A percentile compares a stretch with the other conserved stretches of the same genome.
Evolutionary conservation across 805 yeast genomes (phyloP).

Genomic region (Yarrowia osloensis): DNA sequence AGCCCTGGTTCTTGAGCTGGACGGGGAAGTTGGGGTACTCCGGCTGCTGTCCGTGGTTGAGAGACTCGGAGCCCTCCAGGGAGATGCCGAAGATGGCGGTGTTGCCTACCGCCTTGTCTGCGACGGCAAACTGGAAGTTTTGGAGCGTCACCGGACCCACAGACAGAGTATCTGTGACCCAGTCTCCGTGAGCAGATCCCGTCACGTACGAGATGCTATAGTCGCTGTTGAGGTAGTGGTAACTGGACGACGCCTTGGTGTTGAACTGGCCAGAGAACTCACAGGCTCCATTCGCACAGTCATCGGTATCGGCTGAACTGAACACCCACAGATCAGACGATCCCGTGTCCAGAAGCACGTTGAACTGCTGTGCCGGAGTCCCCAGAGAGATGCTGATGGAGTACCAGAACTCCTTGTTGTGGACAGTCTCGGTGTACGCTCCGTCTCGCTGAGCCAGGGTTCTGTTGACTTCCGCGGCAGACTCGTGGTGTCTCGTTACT

Average conservation of each 20-base stretch:
- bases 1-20: conserved; percentile 43
- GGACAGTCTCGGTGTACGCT: background rate
- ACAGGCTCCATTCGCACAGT: background rate
- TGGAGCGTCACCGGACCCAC: conserved; percentile 54
- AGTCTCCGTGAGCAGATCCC: conserved; percentile 49
- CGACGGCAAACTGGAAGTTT: conserved; percentile 67
- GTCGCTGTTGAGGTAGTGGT: conserved; percentile 33
- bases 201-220: conserved; percentile 42
- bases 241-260: conserved; percentile 33
- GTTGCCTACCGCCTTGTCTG: conserved; percentile 53
- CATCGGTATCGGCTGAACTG: background rate
- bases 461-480: background rate
- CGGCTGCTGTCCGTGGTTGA: conserved; percentile 27
- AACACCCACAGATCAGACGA: conserved; percentile 67
- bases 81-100: conserved; percentile 45
- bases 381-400: conserved; percentile 47
- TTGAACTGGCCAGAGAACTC: conserved; percentile 1
- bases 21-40: conserved; percentile 38
- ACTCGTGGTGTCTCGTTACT: background rate
- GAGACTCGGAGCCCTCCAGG: conserved; percentile 39
- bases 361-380: conserved; percentile 55
- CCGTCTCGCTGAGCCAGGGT: background rate
- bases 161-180: conserved; percentile 60
- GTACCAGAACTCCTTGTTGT: conserved; percentile 23
- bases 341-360: conserved; percentile 66